Evolutionary conservation across 352 stramenopile species (phyloP).

Genomic region (Pythium pyrilobum): DNA sequence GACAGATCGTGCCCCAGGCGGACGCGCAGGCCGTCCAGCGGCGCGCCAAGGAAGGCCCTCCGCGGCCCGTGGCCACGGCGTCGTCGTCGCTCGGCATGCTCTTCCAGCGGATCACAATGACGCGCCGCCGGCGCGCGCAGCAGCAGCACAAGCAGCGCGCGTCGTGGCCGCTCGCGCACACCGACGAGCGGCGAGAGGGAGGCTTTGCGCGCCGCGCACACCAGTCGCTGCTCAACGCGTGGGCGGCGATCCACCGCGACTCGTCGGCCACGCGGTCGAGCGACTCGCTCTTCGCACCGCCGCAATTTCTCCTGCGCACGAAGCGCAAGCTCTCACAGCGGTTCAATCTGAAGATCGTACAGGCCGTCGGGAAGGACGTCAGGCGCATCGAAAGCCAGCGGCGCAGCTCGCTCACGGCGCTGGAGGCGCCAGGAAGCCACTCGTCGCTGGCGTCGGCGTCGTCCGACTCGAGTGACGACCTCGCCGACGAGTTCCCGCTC

Average conservation of each 20-base stretch:
- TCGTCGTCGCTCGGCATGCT: conserved; percentile 1
- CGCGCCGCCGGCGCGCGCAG: not conserved
- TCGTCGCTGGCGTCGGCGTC: not conserved
- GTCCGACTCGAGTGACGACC: not conserved
- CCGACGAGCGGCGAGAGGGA: not conserved
- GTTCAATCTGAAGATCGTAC: conserved; percentile 21
- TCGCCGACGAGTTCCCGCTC: conserved; percentile 6
- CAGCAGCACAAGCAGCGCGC: conserved; percentile 9
- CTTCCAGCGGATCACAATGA: conserved; percentile 8
- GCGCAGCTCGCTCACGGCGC: conserved; percentile 9
- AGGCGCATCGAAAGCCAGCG: conserved; percentile 13
- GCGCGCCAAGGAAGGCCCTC: not conserved
- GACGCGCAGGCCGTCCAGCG: not conserved
- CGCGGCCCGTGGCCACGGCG: not conserved
- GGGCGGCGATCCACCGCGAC: conserved; percentile 6
- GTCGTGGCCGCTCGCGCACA: conserved; percentile 4
- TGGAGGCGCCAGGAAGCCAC: not conserved
- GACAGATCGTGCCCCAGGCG: conserved; percentile 8
- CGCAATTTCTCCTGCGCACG: conserved; percentile 16
- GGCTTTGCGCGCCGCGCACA: conserved; percentile 11
- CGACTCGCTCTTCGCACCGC: conserved; percentile 6
- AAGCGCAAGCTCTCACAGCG: conserved; percentile 17
- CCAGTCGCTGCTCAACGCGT: conserved; percentile 11
- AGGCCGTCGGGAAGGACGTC: conserved; percentile 16
- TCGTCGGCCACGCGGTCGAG: not conserved